These are phyloP conservation scores for Poronia punctata DNA, from an alignment of 495 filamentous ascomycete species.

Conservation along the genomic window DNA sequence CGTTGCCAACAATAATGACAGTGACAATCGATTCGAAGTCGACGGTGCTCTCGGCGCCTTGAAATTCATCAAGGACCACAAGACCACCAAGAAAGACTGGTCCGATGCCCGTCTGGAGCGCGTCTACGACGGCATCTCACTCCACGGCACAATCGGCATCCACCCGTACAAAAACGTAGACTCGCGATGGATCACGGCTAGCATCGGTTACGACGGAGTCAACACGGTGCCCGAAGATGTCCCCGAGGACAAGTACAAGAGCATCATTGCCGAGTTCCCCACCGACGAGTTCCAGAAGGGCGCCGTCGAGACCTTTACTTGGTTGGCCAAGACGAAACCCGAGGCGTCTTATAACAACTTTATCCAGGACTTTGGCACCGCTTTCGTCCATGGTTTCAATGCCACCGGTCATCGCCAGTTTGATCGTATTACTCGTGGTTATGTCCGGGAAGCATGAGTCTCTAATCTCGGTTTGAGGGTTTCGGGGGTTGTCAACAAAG, in stretches of 20 bases:
- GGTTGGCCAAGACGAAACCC: constrained; percentile 19
- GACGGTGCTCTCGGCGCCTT: constrained; percentile 83
- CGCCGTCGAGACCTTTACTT: constrained; percentile 9
- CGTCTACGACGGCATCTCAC: constrained; percentile 20
- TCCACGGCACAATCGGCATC: constrained; percentile 16
- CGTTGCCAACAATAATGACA: too few relatives aligned
- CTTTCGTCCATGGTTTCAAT: constrained; percentile 5
- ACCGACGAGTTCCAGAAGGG: constrained; percentile 6
- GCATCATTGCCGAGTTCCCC: constrained; percentile 12
- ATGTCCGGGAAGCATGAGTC: too few relatives aligned
- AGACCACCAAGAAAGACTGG: constrained; percentile 3
- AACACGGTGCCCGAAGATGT: constrained; percentile 11
- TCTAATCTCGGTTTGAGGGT: too few relatives aligned
- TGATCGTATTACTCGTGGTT: too few relatives aligned
- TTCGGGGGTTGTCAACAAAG: too few relatives aligned
- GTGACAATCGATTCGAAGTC: constrained; percentile 33
- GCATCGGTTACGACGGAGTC: constrained; percentile 15
- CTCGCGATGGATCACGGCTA: constrained; percentile 11
- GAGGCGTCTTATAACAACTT: constrained; percentile 6
- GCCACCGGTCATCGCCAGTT: constrained; percentile 1
- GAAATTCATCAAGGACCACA: constrained; percentile 46
- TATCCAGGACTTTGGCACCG: constrained; percentile 4
- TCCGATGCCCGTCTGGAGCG: constrained; percentile 14
- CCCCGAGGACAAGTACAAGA: constrained; percentile 14
- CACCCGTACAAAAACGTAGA: constrained; percentile 19